These are phyloP conservation scores for Ampelomyces quisqualis DNA, from an alignment of 2,329 filamentous ascomycete genomes.

Conservation along the genomic window DNA sequence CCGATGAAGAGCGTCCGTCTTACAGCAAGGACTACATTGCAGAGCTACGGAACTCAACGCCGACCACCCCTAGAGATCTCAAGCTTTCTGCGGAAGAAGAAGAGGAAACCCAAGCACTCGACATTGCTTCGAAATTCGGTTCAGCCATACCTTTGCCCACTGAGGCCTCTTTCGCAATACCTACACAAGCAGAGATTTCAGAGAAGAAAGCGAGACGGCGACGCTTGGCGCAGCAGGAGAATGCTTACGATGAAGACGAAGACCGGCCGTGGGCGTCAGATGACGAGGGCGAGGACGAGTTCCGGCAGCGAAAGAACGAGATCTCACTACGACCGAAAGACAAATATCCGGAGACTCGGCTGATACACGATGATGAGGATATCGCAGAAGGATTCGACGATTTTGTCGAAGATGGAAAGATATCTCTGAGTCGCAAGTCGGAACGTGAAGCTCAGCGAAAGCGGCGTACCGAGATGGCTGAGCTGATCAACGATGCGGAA, in stretches of 20 bases:
- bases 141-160: constrained; percentile 40
- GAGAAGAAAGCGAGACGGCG: constrained; percentile 89
- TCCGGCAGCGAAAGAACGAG: constrained; percentile 43
- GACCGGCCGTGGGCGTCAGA: constrained; percentile 47
- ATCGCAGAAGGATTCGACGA: constrained; percentile 91
- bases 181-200: constrained; percentile 79
- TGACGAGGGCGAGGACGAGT: constrained; percentile 42
- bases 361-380: constrained; percentile 86
- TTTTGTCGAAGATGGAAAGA: constrained; percentile 79
- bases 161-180: constrained; percentile 56
- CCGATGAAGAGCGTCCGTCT: constrained; percentile 68
- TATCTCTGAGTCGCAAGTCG: constrained; percentile 76
- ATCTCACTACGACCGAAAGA: constrained; percentile 58
- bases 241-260: constrained; percentile 55
- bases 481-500: constrained; percentile 79
- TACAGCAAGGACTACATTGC: constrained; percentile 87
- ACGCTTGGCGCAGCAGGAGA: constrained; percentile 72
- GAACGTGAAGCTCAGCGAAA: constrained; percentile 68
- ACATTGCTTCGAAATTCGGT: constrained; percentile 60
- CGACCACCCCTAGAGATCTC: constrained; percentile 72
- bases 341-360: constrained; percentile 66
- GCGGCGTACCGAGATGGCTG: constrained; percentile 75
- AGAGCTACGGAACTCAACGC: constrained; percentile 82
- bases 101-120: constrained; percentile 50
- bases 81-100: constrained; percentile 39